Percentiles rank a stretch among this genome's conserved stretches.
phyloP scores from a whole-genome alignment of 257 asterid genomes.

The Echites panduratus region DNA sequence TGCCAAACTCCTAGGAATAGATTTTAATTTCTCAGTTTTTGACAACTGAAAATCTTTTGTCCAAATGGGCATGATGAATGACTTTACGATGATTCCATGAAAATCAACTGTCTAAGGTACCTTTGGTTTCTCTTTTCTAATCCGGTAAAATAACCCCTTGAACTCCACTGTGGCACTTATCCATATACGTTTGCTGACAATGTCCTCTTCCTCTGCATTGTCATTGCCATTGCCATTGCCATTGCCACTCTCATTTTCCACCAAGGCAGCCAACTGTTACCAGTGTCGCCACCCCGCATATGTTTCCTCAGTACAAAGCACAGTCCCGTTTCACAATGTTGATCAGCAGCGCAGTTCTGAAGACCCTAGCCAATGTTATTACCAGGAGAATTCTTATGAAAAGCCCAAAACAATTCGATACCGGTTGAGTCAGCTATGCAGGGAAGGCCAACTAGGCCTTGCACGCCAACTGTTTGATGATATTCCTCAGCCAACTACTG shows the following conservation, averaged over 20 bases:
- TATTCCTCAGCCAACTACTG: slow-evolving; percentile 80
- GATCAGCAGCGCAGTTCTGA: slow-evolving; percentile 25
- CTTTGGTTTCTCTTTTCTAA: background rate
- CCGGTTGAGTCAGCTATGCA: slow-evolving; percentile 71
- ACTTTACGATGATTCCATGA: too few relatives aligned
- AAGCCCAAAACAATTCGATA: slow-evolving; percentile 67
- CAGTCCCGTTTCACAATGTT: slow-evolving; percentile 22
- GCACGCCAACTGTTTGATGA: slow-evolving; percentile 84
- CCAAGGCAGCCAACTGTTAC: background rate
- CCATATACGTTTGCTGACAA: slow-evolving; percentile 2
- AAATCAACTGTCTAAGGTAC: too few relatives aligned
- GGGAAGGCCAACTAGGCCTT: slow-evolving; percentile 46
- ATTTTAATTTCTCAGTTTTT: too few relatives aligned
- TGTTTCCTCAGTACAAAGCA: slow-evolving; percentile 16
- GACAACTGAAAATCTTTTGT: too few relatives aligned
- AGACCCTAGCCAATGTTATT: slow-evolving; percentile 6
- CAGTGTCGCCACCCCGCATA: background rate
- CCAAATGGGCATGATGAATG: too few relatives aligned
- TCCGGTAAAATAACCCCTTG: background rate
- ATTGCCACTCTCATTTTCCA: background rate
- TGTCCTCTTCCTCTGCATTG: slow-evolving; percentile 1
- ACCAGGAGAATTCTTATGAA: slow-evolving; percentile 17
- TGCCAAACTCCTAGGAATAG: too few relatives aligned
- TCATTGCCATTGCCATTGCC: slow-evolving; percentile 1
- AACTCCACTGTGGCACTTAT: background rate